phyloP scores from a whole-genome alignment of 179 eudicot genomes.

The Amaranthus tricolor region DNA sequence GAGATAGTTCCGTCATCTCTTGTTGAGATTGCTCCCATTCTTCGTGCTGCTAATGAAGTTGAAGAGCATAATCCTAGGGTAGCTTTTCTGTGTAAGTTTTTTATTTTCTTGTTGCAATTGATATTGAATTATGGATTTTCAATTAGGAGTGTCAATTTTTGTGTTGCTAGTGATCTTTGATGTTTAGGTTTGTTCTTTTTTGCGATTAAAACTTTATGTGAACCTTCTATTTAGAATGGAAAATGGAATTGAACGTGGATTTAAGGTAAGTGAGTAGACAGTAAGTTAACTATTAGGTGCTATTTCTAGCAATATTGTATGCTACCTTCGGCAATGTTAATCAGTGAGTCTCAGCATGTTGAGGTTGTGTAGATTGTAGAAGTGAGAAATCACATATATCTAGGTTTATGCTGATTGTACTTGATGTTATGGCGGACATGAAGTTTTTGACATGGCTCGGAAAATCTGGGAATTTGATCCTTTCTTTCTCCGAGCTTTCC shows the following conservation, averaged over 20 bases:
- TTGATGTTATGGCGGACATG: not conserved
- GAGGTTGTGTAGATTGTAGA: not conserved
- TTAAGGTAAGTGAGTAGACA: not conserved
- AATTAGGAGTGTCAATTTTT: not conserved
- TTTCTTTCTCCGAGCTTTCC: too few relatives aligned
- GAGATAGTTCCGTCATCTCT: conserved; percentile 97
- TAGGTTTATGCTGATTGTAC: not conserved
- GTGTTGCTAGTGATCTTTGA: not conserved
- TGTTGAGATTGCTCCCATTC: conserved; percentile 93
- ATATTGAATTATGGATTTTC: too few relatives aligned
- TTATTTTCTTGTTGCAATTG: not conserved
- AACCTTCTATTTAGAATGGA: too few relatives aligned
- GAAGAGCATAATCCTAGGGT: conserved; percentile 91
- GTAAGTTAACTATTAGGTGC: not conserved
- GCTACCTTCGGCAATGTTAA: not conserved
- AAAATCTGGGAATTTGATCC: not conserved
- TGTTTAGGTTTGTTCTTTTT: not conserved
- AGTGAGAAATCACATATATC: not conserved
- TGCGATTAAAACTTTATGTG: too few relatives aligned
- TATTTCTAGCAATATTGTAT: not conserved
- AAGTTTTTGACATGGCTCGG: not conserved
- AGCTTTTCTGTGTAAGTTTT: conserved; percentile 83
- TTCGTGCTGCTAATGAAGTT: conserved; percentile 98
- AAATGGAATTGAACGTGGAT: too few relatives aligned
- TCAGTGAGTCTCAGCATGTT: not conserved